A percentile compares a stretch with the other conserved stretches of the same genome.
phyloP scores from a whole-genome alignment of 2,329 filamentous ascomycete species.

The Aspergillus proliferans region DNA sequence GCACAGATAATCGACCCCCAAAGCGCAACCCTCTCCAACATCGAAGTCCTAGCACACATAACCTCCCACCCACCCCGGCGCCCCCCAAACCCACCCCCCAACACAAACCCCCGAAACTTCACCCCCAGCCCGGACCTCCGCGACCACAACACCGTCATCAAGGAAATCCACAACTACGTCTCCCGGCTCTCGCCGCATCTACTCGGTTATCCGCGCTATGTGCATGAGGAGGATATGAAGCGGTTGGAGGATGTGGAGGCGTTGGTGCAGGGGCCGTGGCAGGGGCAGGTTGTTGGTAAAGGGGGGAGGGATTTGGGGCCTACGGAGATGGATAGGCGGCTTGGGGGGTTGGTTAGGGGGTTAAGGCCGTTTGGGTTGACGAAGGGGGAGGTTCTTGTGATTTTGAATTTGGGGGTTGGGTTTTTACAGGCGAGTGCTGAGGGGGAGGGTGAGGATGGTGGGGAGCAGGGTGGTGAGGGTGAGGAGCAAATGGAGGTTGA shows the following conservation, averaged over 20 bases:
- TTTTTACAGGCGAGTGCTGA: constrained; percentile 8
- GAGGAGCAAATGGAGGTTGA: constrained; percentile 4
- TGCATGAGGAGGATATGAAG: constrained; percentile 18
- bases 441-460: neutral
- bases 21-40: constrained; percentile 38
- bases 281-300: no score
- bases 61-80: constrained; percentile 36
- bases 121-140: constrained; percentile 38
- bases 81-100: constrained; percentile 33
- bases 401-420: constrained; percentile 42
- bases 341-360: constrained; percentile 30
- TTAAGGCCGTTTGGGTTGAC: constrained; percentile 38
- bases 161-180: constrained; percentile 42
- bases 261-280: constrained; percentile 21
- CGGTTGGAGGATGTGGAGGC: constrained; percentile 33
- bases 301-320: constrained; percentile 4
- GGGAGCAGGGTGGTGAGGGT: constrained; percentile 17
- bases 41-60: constrained; percentile 39
- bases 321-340: constrained; percentile 33
- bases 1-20: constrained; percentile 41
- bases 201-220: constrained; percentile 31
- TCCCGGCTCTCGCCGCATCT: constrained; percentile 35
- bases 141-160: constrained; percentile 41
- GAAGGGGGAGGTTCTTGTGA: constrained; percentile 42
- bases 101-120: constrained; percentile 31